Base-by-base conservation (phyloP, 352 stramenopile species). In the Hyphochytrium catenoides region DNA sequence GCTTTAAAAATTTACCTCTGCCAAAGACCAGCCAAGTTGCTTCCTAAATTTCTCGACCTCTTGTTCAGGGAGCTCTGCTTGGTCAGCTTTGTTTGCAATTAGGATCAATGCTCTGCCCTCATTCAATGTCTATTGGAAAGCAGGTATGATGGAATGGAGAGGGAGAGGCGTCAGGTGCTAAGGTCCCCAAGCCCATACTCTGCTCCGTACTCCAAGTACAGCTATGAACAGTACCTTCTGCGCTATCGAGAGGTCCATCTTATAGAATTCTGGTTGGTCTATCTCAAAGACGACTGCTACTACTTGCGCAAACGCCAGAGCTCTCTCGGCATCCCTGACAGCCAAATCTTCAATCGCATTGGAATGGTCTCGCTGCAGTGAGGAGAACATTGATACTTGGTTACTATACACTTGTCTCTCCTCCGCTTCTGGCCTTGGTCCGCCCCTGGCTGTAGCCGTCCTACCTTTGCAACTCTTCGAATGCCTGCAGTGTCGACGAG, bases 301-400 rank as follows among this genome's bases (percentile, higher is more conserved):
- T 16, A 82, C 64, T 40, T 75, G 63, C 11, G 67, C 67, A 37
- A 59, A 72, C 44, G 75, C 65, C 34, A 81, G 73, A 20, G 67
- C 62, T 36, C 63, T 59, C 47, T 77, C 77, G 26, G 67, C 48
- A 51, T 81, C 64, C 22, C 64, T 64, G 39, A 81, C 67, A 31
- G 67, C 77, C 23, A 81, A 42, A 36, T 81, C 74, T 41, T 81
- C 67, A 34, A 81, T 81, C 51, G 76, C 58, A 44, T 81, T 73
- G 9, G 64, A 53, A 30, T 74, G 57, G 41, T 81, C 67, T 26
- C 67, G 67, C 45, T 48, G 19, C 25, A 14, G 30, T 11, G 12
- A 11, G 6, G n/a, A n/a, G n/a, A n/a, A n/a, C n/a, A n/a, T n/a
- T n/a, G n/a, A n/a, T n/a, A n/a, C n/a, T n/a, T n/a, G n/a, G n/a